Conservation (phyloP, 192 early-diverging fungal genomes). For the Coemansia sp. region DNA sequence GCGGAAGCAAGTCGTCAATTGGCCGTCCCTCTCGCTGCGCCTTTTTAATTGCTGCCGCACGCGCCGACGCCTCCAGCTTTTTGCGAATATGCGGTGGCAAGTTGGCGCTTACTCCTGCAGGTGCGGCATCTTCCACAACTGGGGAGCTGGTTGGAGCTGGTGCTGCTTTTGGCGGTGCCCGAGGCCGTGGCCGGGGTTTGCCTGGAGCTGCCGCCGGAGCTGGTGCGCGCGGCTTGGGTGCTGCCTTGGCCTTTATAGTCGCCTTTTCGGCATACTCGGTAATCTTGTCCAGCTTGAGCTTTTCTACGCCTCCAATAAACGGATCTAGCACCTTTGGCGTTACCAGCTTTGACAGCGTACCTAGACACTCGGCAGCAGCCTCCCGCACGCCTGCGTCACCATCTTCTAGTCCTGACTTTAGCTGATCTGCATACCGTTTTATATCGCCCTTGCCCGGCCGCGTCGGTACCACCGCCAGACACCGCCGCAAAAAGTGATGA, state of each 20-base stretch:
- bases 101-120: constrained; percentile 36
- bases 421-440: constrained; percentile 74
- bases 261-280: constrained; percentile 88
- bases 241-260: constrained; percentile 69
- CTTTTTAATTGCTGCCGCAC: constrained; percentile 51
- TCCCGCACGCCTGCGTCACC: constrained; percentile 81
- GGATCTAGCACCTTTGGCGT: constrained; percentile 72
- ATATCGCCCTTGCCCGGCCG: constrained; percentile 76
- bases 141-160: not conserved
- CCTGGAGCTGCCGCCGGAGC: constrained; percentile 16
- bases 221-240: constrained; percentile 36
- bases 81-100: constrained; percentile 50
- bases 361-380: constrained; percentile 78
- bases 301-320: constrained; percentile 82
- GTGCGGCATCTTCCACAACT: constrained; percentile 4
- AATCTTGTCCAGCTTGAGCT: constrained; percentile 84
- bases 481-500: constrained; percentile 70
- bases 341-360: constrained; percentile 85
- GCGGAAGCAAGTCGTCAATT: constrained; percentile 30
- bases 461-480: constrained; percentile 68
- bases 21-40: constrained; percentile 48
- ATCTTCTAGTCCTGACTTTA: constrained; percentile 81
- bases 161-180: constrained; percentile 7
- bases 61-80: constrained; percentile 55
- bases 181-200: constrained; percentile 20